Evolutionary conservation across 768 basidiomycete species (phyloP), one percentile per base, ranked within the genome.

Genomic region (Thelephora ganbajun): DNA sequence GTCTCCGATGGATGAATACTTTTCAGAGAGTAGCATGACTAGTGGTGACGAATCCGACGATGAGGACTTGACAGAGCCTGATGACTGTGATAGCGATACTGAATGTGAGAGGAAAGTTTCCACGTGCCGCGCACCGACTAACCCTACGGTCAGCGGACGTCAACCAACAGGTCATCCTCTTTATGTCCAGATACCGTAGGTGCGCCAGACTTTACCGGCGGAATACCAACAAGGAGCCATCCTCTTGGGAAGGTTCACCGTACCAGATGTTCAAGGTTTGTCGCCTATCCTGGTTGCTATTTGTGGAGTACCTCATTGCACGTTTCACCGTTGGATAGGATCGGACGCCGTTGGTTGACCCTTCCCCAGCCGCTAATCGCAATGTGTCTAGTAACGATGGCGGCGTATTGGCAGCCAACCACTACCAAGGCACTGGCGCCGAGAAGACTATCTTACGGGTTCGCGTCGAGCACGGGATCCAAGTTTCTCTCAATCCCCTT

Each of bases 21-120:
- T 30, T 9, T 30, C 26, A 30, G 66, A 79, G 43, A 65, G 64
- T 14, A 70, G 67, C 46, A 69, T 79, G 56, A 76, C 74, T 7
- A 81, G 77, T 44, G 78, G 76, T 2, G 86, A 88, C 52, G 87
- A 90, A 61, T 89, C 87, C 2, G 88, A 89, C 53, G 66, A 84
- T 52, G 78, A 76, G 19, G 82, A 81, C 56, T 57, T 83, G 44
- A 82, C 77, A 2, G 80, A 81, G 43, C 65, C 61, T 6, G 53
- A 49, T 43, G 62, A 65, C 9, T 63, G 56, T 16, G 62, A 61
- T 14, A 69, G 64, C 44, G 64, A 67, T 19, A 30, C 26, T 9
- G 69, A 77, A 46, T 69, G 76, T 76, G 49, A 50, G 49, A 50
- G 26, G 26, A 30, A 30, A 30, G 9, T 9, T 30, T 30, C 9